Evolutionary conservation across 257 asterid species (phyloP), one percentile per base, ranked within the genome.

Genomic region (Cinchona pubescens): DNA sequence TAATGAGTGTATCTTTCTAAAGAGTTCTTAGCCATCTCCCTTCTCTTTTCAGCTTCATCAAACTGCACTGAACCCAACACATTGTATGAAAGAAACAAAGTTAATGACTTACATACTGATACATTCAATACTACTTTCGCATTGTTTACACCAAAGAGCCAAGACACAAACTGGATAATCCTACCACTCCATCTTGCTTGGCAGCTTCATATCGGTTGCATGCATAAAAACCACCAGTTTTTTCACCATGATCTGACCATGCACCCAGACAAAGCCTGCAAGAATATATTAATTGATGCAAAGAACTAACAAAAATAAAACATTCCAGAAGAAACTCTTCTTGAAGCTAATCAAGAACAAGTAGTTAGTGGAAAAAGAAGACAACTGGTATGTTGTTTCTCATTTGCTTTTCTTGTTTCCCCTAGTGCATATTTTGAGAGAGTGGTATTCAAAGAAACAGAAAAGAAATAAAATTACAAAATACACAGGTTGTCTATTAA

Each of bases 1-100:
- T 91, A 94, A 87, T 94, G 98, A 49, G 97, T 94, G 63, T 94
- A 94, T 88, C 97, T 89, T 81, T 94, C 98, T 77, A 94, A 85
- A 45, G 98, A 94, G 78, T 92, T 94, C 82, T 94, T 94, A 40
- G 98, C 98, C 98, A 94, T 94, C 91, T 94, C 98, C 87, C 96
- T 89, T 74, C 98, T 89, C 79, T 90, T 91, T 81, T 94, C 98
- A 82, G 96, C 70, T 71, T 92, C 98, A 85, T 94, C 96, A 82
- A 82, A 89, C 98, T 91, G 87, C 71, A 83, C 64, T 67, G n/a
- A n/a, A n/a, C n/a, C n/a, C 67, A 81, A 85, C 59, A 81, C 61
- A 62, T 27, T 78, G 79, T 73, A 79, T 74, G 72, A 78, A 53
- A 35, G 32, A 25, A 25, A 37, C 9, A 42, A 25, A 46, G 35